These are phyloP conservation scores for Neonectria punicea DNA, from an alignment of 2,329 filamentous ascomycete genomes.

Conservation along the genomic window DNA sequence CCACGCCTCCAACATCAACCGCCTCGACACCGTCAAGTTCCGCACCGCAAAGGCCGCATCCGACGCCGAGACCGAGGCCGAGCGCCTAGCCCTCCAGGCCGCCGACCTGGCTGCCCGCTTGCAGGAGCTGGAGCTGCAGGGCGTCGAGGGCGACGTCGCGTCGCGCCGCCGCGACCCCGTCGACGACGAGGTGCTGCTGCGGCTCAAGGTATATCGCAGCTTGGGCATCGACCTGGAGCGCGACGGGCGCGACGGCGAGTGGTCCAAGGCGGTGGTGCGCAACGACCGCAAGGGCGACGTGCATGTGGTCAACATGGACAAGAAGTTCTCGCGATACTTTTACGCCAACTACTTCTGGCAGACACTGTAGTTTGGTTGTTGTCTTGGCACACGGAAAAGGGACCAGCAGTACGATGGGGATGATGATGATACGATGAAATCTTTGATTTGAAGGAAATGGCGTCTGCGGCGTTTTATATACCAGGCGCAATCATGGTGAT, in stretches of 20 bases:
- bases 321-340: constrained; percentile 90
- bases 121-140: constrained; percentile 86
- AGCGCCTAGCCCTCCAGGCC: constrained; percentile 83
- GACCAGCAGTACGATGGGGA: constrained; percentile 17
- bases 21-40: constrained; percentile 93
- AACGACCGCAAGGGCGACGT: constrained; percentile 91
- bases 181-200: constrained; percentile 75
- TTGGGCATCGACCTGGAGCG: constrained; percentile 89
- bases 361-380: constrained; percentile 74
- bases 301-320: constrained; percentile 92
- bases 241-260: constrained; percentile 79
- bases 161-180: constrained; percentile 55
- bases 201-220: constrained; percentile 90
- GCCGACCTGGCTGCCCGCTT: constrained; percentile 79
- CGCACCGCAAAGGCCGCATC: constrained; percentile 90
- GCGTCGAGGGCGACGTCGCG: constrained; percentile 74
- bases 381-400: not conserved
- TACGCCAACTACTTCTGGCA: constrained; percentile 98
- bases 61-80: constrained; percentile 93
- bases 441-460: constrained; percentile 5
- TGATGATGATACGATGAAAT: constrained; percentile 10
- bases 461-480: constrained; percentile 18
- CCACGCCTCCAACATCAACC: constrained; percentile 86
- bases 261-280: constrained; percentile 84
- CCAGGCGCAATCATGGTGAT: constrained; percentile 6